Evolutionary conservation across 2,329 filamentous ascomycete species (phyloP).

Genomic region (Diaporthe longicolla): DNA sequence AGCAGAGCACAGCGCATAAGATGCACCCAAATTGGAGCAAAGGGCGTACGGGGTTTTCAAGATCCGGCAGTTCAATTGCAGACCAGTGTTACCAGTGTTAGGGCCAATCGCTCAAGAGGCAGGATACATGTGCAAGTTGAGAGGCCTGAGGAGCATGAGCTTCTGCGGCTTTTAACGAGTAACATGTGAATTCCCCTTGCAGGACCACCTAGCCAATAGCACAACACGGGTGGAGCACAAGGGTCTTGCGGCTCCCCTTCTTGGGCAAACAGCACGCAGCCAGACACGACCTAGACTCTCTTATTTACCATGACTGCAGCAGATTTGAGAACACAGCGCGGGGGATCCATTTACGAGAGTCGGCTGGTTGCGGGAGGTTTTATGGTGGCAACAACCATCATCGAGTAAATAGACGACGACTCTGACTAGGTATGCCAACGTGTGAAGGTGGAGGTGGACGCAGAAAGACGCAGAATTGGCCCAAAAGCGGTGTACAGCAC

Average conservation of each 20-base stretch:
- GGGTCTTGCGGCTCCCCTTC: constrained; percentile 31
- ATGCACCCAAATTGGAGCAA: too few species aligned
- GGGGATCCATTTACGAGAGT: background rate
- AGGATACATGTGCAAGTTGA: background rate
- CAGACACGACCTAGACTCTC: background rate
- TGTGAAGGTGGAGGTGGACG: background rate
- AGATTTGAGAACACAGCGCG: background rate
- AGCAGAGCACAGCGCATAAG: too few species aligned
- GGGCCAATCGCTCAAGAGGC: background rate
- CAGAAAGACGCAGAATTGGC: background rate
- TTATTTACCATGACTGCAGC: background rate
- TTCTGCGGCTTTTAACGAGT: too few species aligned
- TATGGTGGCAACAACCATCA: background rate
- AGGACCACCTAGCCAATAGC: constrained; percentile 33
- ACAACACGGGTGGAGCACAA: constrained; percentile 39
- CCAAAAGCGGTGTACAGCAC: background rate
- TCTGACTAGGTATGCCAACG: background rate
- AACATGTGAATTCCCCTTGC: background rate
- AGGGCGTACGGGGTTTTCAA: too few species aligned
- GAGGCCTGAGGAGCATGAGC: background rate
- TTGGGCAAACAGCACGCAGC: background rate
- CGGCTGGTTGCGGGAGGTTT: background rate
- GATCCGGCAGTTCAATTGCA: background rate
- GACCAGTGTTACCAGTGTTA: background rate
- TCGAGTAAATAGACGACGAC: background rate